Base-by-base conservation (phyloP, 345 rosid species). In the Bruguiera gymnorhiza region DNA sequence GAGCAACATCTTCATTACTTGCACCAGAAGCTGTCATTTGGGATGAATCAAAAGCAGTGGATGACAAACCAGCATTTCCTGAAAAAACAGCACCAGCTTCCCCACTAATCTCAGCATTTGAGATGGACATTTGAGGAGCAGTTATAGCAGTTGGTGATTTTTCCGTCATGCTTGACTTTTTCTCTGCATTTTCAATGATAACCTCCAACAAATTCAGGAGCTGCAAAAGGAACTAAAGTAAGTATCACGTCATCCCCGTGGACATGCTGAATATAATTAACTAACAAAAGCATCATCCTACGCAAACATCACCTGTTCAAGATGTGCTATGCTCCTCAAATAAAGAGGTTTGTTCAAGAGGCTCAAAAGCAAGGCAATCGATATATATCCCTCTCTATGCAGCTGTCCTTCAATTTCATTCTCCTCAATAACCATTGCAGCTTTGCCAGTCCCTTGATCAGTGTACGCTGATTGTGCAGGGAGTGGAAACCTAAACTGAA, bases 271-370 rank as follows among this genome's bases (percentile, higher is more conserved):
- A 43, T 43, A 43, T 43, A 43, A 43, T 21, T 16, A 60, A 46
- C 3, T 13, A 27, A 27, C 16, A 27, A 62, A 13, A 32, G 15
- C 30, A 30, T 57, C 46, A 52, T 62, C 20, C 3, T 34, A 46
- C 4, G 32, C 39, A 43, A 43, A 65, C 59, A 39, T 65, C 66
- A 91, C 98, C 98, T 89, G 98, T 78, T 94, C 98, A 69, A 94
- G 96, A 83, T 91, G 98, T 61, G 97, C 95, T 68, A 94, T 75
- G 65, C 98, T 94, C 85, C 98, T 88, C 80, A 86, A 69, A 77
- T 94, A 94, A 57, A 94, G 90, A 59, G 98, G 97, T 74, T 91
- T 93, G 73, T 85, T 89, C 81, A 94, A 80, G 82, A 94, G 97
- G 81, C 91, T 86, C 77, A 94, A 81, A 67, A 94, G 98, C 81